These are phyloP conservation scores for Fomitopsis pulvina DNA, from an alignment of 768 basidiomycete species.

Conservation along the genomic window DNA sequence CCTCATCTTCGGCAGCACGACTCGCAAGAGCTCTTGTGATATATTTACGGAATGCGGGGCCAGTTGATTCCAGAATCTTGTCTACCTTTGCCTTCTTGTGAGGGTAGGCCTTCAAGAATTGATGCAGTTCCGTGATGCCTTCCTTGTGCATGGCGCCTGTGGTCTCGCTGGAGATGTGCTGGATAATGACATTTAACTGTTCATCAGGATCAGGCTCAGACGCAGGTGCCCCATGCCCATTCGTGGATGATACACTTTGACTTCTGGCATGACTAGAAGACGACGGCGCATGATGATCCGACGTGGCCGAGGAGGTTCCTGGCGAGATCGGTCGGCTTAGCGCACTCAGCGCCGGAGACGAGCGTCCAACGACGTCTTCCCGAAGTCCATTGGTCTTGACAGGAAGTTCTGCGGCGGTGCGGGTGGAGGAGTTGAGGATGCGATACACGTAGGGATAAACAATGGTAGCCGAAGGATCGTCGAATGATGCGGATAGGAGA, in stretches of 20 bases:
- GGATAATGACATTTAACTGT: constrained; percentile 75
- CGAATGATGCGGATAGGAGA: constrained; percentile 82
- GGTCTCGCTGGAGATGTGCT: constrained; percentile 83
- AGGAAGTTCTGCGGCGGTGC: constrained; percentile 35
- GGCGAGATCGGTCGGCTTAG: constrained; percentile 71
- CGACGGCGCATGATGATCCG: constrained; percentile 41
- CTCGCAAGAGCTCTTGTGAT: constrained; percentile 84
- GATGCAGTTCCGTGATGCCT: constrained; percentile 90
- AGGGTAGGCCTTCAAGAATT: constrained; percentile 88
- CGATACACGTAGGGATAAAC: constrained; percentile 95
- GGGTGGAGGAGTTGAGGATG: constrained; percentile 68
- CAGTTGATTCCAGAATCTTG: constrained; percentile 83
- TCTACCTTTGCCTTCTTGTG: constrained; percentile 79
- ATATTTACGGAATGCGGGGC: constrained; percentile 86
- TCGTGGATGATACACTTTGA: constrained; percentile 57
- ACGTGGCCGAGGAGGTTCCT: constrained; percentile 44
- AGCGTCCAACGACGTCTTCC: constrained; percentile 27
- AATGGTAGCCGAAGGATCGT: constrained; percentile 95
- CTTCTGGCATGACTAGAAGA: constrained; percentile 63
- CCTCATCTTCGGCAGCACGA: constrained; percentile 81
- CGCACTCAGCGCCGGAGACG: constrained; percentile 48
- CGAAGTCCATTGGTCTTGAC: constrained; percentile 11
- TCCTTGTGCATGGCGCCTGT: constrained; percentile 88
- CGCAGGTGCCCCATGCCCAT: constrained; percentile 47
- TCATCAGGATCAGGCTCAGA: constrained; percentile 87